Evolutionary conservation across 106 monocot genomes (phyloP), one percentile per base, ranked within the genome.

Genomic region (Dendrobium catenatum): DNA sequence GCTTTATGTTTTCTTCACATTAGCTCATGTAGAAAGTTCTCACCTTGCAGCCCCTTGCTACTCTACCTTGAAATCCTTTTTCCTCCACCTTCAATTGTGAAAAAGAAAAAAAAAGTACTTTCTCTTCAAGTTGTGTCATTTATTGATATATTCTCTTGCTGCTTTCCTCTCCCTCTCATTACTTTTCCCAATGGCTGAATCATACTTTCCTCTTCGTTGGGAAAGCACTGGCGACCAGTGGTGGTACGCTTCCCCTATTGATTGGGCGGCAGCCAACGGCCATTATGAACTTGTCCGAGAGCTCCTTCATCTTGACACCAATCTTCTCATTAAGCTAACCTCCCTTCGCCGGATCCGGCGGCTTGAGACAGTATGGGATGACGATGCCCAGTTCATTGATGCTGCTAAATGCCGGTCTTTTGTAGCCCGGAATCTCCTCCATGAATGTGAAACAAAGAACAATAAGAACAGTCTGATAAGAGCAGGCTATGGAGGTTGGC

Each of bases 171-270:
- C 24, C 8, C 44, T 42, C 58, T 5, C n/a, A 6, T 1, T 5
- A 5, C 18, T 67, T 68, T 4, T 41, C 16, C 8, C 49, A 64
- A 91, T 88, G 91, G 37, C 78, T 41, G 66, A 81, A 43, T 72
- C 88, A 15, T 90, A 88, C 82, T 89, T 93, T 78, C 93, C 95
- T 55, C 91, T 95, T 18, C 84, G 91, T 54, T 95, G 93, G 95
- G 95, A 95, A 86, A 91, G 88, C 88, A 95, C 93, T 0, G 93
- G 95, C 1, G 95, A 95, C 82, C 94, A 91, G 78, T 93, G 91
- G 91, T 95, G 95, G 95, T 95, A 86, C 75, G 95, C 95, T 20
- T 89, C 91, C 20, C 93, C 95, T 0, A 85, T 92, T 24, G 95
- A 95, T 76, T 91, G 88, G 87, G 95, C 95, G 1, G 93, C 95